phyloP scores from a whole-genome alignment of 768 basidiomycete species.

The Phanerochaete carnosa region DNA sequence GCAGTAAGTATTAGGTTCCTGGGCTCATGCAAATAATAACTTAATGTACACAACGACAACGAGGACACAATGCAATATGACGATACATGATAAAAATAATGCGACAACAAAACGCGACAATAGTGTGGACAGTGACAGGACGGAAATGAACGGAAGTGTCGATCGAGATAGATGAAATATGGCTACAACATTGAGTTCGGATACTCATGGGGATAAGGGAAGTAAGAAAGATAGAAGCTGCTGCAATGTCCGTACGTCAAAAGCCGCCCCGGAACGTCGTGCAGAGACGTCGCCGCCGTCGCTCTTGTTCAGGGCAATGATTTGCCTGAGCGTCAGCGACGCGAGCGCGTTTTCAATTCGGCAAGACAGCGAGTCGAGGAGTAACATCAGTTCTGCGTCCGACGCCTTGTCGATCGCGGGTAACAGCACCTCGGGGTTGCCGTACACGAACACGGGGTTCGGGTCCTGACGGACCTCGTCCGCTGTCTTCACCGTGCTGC shows the following conservation, averaged over 20 bases:
- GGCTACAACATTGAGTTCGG: conserved; percentile 2
- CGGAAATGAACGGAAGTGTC: not conserved
- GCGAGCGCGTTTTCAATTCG: conserved; percentile 70
- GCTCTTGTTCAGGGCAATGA: conserved; percentile 24
- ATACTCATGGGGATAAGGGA: not conserved
- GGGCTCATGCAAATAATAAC: not conserved
- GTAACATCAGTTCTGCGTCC: conserved; percentile 66
- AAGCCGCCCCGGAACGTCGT: conserved; percentile 27
- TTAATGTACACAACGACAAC: conserved; percentile 2
- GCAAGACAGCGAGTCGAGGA: conserved; percentile 73
- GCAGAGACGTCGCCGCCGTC: conserved; percentile 28
- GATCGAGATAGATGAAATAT: not conserved
- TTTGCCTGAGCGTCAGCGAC: conserved; percentile 18
- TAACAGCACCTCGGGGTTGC: conserved; percentile 60
- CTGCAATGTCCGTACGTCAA: conserved; percentile 49
- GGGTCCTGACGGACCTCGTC: conserved; percentile 17
- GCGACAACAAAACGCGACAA: not conserved
- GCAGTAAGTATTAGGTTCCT: not conserved
- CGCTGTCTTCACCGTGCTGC: conserved; percentile 35
- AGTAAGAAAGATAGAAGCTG: conserved; percentile 35
- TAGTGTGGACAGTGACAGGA: not conserved
- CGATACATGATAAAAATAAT: conserved; percentile 4
- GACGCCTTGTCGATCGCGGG: conserved; percentile 71
- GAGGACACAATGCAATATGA: not conserved
- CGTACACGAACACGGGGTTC: conserved; percentile 39